phyloP scores from a whole-genome alignment of 192 early-diverging fungal genomes.

The Pilobolus umbonatus region DNA sequence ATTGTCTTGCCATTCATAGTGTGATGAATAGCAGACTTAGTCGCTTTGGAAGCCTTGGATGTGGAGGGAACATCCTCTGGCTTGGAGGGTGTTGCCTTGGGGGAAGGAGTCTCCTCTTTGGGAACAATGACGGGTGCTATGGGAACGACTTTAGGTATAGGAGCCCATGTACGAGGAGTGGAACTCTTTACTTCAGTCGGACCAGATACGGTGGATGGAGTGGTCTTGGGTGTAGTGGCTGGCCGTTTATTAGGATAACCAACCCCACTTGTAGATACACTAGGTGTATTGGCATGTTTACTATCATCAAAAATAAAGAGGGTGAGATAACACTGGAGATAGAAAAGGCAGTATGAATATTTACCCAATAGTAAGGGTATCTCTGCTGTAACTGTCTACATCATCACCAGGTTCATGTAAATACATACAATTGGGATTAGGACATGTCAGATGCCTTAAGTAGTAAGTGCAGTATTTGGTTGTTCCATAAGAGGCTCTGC shows the following conservation, averaged over 20 bases:
- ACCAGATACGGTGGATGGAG: neutral
- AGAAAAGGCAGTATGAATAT: neutral
- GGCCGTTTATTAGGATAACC: constrained; percentile 6
- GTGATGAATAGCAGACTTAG: neutral
- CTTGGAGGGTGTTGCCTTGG: neutral
- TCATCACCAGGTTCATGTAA: constrained; percentile 92
- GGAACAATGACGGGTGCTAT: neutral
- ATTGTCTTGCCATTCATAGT: neutral
- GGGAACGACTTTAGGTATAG: constrained; percentile 19
- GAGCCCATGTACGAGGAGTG: constrained; percentile 21
- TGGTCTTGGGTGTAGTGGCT: neutral
- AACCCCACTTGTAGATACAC: neutral
- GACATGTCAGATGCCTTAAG: constrained; percentile 84
- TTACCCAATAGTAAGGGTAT: constrained; percentile 39
- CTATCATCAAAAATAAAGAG: neutral
- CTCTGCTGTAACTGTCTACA: constrained; percentile 88
- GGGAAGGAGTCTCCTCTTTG: neutral
- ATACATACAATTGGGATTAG: constrained; percentile 93
- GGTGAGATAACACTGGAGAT: neutral
- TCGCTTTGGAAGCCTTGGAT: neutral
- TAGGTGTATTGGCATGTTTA: constrained; percentile 7
- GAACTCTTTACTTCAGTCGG: too few relatives aligned
- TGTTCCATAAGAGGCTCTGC: constrained; percentile 90
- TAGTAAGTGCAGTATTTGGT: constrained; percentile 99
- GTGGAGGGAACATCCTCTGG: neutral